phyloP scores from a whole-genome alignment of 257 asterid species.

The Prunella vulgaris region DNA sequence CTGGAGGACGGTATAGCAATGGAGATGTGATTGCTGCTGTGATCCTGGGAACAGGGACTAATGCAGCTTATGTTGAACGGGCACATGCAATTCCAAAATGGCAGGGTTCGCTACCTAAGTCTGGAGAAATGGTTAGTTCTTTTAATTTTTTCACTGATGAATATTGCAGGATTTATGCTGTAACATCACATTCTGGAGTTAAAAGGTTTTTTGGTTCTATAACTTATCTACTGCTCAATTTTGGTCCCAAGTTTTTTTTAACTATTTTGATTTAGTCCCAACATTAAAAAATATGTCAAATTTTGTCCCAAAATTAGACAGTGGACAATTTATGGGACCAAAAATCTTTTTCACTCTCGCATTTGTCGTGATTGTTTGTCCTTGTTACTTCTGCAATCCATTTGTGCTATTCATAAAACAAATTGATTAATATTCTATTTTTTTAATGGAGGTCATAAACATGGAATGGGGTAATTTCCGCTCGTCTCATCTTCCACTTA shows the following conservation, averaged over 20 bases:
- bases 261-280: too few relatives aligned
- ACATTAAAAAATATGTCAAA: too few relatives aligned
- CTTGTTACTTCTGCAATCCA: background rate
- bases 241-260: too few relatives aligned
- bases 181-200: background rate
- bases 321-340: too few relatives aligned
- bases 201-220: too few relatives aligned
- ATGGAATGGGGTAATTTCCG: slow-evolving; percentile 97
- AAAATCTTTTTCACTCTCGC: background rate
- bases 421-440: background rate
- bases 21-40: slow-evolving; percentile 84
- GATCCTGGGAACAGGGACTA: slow-evolving; percentile 92
- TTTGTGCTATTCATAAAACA: background rate
- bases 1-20: slow-evolving; percentile 63
- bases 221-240: too few relatives aligned
- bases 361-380: background rate
- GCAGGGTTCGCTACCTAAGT: slow-evolving; percentile 64
- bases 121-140: slow-evolving; percentile 75
- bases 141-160: background rate
- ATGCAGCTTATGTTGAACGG: slow-evolving; percentile 89
- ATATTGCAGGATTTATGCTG: background rate
- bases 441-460: slow-evolving; percentile 68
- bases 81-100: slow-evolving; percentile 82
- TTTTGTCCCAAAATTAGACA: too few relatives aligned
- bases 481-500: slow-evolving; percentile 81